Base-by-base conservation (phyloP, 305 asterid genomes). In the Fraxinus paxiana region DNA sequence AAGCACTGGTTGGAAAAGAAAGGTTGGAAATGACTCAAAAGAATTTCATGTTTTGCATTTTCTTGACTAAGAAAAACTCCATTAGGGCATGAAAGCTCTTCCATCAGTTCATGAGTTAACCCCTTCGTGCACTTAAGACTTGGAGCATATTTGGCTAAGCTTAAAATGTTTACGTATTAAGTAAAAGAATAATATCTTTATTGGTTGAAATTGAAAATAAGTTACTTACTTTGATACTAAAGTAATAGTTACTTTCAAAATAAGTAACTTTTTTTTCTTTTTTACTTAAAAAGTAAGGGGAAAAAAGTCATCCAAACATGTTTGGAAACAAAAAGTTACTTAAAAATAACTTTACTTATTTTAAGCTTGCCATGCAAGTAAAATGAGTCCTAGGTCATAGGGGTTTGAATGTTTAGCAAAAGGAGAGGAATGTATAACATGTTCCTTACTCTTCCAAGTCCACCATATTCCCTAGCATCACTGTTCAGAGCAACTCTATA, bases 391-490 rank as follows among this genome's bases (percentile, higher is more conserved):
- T 12, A 38, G 74, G 51, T 63, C 67, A 43, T 2, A 72, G 38
- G 56, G 73, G 63, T 31, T 43, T 48, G 35, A 63, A 63, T 33
- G 5, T 48, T 20, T n/a, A 35, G 67, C 31, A 41, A 24, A n/a
- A 77, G 56, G 2, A 12, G 46, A 22, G 79, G 51, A 9, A 1
- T 17, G 26, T 35, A 38, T 33, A 75, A 83, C 22, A 69, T 78
- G 56, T 35, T 82, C 77, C 97, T 92, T 90, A 96, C 99, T 86
- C 99, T 89, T 88, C 98, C 98, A 84, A 51, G 94, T 74, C 99
- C 99, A 81, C 99, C 98, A 80, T 92, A 94, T 46, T 90, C 98
- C 94, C 86, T 85, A 79, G 98, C 93, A 90, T 96, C 98, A 72
- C 98, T 90, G 82, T 96, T 97, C 89, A 96, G 88, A 54, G 94